Percentiles rank a stretch among this genome's conserved stretches.
These are phyloP conservation scores for Amylostereum chailletii DNA, from an alignment of 1,284 basidiomycete species.

Conservation along the genomic window DNA sequence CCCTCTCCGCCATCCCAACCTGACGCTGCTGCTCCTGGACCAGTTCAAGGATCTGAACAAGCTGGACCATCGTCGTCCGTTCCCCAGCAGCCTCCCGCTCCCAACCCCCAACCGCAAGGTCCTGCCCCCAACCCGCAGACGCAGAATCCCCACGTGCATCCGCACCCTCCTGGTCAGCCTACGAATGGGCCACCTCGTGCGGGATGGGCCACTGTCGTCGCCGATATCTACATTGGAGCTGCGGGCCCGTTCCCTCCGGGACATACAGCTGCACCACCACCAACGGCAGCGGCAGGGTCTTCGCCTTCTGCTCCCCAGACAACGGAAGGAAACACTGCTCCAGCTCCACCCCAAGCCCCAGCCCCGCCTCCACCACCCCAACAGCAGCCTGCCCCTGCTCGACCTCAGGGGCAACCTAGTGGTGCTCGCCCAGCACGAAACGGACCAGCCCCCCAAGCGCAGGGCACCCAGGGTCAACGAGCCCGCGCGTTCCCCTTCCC, in stretches of 20 bases:
- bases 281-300: neutral
- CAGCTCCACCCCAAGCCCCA: neutral
- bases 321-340: neutral
- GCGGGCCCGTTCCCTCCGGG: neutral
- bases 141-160: neutral
- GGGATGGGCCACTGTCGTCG: neutral
- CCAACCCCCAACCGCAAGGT: neutral
- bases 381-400: too few relatives aligned
- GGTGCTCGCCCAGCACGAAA: too few relatives aligned
- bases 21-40: too few relatives aligned
- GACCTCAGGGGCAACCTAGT: too few relatives aligned
- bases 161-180: neutral
- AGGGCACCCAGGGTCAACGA: constrained; percentile 2
- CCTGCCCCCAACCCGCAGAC: neutral
- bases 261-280: neutral
- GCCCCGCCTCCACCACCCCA: neutral
- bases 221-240: neutral
- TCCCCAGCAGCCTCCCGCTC: neutral
- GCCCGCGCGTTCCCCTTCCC: constrained; percentile 8
- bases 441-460: neutral
- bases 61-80: neutral
- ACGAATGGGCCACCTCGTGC: neutral
- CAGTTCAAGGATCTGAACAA: neutral
- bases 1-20: too few relatives aligned
- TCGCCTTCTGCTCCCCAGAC: neutral